Evolutionary conservation across 129 eudicot genomes (phyloP).

Genomic region (Dittrichia graveolens): DNA sequence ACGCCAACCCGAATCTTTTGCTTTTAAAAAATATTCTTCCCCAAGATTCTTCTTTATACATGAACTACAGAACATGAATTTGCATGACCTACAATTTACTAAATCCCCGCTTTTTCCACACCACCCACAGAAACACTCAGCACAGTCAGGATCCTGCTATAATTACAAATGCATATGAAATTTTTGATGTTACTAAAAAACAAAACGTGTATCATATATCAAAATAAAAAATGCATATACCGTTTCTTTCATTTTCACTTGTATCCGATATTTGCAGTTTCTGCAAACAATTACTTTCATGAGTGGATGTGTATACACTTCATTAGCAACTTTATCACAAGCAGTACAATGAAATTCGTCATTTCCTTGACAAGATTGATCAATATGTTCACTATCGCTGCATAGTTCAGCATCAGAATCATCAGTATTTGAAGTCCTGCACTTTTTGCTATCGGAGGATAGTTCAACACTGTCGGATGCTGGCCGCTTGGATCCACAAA

Average conservation of each 20-base stretch:
- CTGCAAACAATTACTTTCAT: conserved; percentile 64
- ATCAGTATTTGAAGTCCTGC: conserved; percentile 37
- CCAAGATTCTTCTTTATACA: conserved; percentile 78
- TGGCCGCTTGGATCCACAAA: conserved; percentile 50
- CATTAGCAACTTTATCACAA: conserved; percentile 54
- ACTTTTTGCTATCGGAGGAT: conserved; percentile 44
- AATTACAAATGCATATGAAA: background rate
- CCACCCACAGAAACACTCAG: conserved; percentile 75
- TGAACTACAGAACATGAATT: conserved; percentile 47
- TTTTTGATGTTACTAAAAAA: background rate
- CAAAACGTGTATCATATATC: conserved; percentile 8
- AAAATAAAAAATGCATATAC: conserved; percentile 31
- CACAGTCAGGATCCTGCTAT: conserved; percentile 65
- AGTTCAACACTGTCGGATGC: conserved; percentile 41
- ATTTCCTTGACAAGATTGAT: conserved; percentile 31
- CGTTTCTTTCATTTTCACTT: conserved; percentile 49
- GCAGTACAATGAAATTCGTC: conserved; percentile 58
- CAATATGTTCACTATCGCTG: conserved; percentile 28
- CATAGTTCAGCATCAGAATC: conserved; percentile 46
- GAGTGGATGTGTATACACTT: conserved; percentile 61
- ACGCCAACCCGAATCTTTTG: conserved; percentile 52
- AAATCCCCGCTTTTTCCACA: conserved; percentile 58
- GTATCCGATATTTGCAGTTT: conserved; percentile 52
- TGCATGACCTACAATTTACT: conserved; percentile 59
- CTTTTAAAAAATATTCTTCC: conserved; percentile 55